Evolutionary conservation across 768 basidiomycete genomes (phyloP).

Genomic region (Auriscalpium vulgare): DNA sequence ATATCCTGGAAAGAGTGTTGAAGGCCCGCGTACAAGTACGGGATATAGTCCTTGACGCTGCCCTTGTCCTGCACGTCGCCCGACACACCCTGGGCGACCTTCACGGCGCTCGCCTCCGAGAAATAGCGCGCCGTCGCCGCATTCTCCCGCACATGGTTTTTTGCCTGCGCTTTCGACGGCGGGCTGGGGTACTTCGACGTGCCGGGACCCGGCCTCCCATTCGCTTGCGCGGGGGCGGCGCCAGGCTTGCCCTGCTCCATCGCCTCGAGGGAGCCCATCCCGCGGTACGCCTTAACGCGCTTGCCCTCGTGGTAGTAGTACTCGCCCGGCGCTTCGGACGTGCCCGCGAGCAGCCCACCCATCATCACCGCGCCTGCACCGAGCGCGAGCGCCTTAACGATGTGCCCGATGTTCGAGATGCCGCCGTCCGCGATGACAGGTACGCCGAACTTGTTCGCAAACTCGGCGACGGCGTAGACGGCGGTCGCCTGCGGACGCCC

Average conservation of each 20-base stretch:
- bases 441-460: conserved; percentile 86
- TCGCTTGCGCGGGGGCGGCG: conserved; percentile 23
- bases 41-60: conserved; percentile 85
- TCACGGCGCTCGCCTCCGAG: conserved; percentile 85
- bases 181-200: conserved; percentile 39
- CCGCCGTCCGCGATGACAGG: conserved; percentile 98
- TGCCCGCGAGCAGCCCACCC: conserved; percentile 93
- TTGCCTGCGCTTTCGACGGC: conserved; percentile 23
- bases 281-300: conserved; percentile 96
- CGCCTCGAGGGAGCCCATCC: conserved; percentile 84
- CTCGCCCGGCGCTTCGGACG: conserved; percentile 95
- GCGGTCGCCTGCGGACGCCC: conserved; percentile 97
- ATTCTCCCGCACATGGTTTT: conserved; percentile 59
- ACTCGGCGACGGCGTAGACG: conserved; percentile 95
- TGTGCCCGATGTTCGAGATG: conserved; percentile 90
- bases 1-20: conserved; percentile 96
- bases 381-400: conserved; percentile 91
- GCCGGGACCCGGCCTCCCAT: conserved; percentile 4
- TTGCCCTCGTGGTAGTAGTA: conserved; percentile 99
- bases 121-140: conserved; percentile 96
- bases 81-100: conserved; percentile 94
- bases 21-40: conserved; percentile 71
- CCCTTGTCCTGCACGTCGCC: conserved; percentile 98
- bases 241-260: conserved; percentile 71
- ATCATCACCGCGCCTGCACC: conserved; percentile 98